A percentile compares a stretch with the other conserved stretches of the same genome.
These are phyloP conservation scores for Colletotrichum lentis DNA, from an alignment of 2,329 filamentous ascomycete species.

Conservation along the genomic window DNA sequence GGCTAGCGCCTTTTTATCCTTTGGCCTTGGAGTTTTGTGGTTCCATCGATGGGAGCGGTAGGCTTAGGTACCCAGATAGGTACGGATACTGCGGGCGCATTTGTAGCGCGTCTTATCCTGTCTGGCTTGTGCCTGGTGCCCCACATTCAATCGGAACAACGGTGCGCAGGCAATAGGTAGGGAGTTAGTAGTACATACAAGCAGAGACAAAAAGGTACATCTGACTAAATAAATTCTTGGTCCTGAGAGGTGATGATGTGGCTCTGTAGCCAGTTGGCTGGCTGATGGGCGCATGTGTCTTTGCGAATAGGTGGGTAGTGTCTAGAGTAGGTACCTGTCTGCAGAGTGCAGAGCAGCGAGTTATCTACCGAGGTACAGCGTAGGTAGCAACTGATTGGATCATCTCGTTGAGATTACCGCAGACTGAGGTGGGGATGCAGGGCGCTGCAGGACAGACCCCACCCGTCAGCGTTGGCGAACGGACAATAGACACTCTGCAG, in stretches of 20 bases:
- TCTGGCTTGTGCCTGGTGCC: not conserved
- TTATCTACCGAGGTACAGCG: too few species aligned
- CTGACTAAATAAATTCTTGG: not conserved
- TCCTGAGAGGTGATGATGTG: too few species aligned
- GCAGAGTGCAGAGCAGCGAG: not conserved
- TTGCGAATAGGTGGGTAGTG: too few species aligned
- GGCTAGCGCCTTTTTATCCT: not conserved
- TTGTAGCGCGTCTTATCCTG: not conserved
- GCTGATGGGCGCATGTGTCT: too few species aligned
- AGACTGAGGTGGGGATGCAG: conserved; percentile 17
- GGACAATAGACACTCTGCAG: not conserved
- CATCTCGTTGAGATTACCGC: not conserved
- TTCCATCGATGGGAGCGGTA: not conserved
- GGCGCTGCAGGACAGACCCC: conserved; percentile 19
- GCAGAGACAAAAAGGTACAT: not conserved
- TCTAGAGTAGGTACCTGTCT: not conserved
- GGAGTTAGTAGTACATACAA: not conserved
- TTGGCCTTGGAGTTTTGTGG: not conserved
- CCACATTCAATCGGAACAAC: not conserved
- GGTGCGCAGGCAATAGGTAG: not conserved
- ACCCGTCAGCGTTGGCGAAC: conserved; percentile 12
- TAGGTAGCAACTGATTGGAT: not conserved
- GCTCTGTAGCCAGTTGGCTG: not conserved
- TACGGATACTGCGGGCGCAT: not conserved
- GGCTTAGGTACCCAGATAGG: not conserved